phyloP scores from a whole-genome alignment of 2,329 filamentous ascomycete genomes.

The Alternaria ventricosa region DNA sequence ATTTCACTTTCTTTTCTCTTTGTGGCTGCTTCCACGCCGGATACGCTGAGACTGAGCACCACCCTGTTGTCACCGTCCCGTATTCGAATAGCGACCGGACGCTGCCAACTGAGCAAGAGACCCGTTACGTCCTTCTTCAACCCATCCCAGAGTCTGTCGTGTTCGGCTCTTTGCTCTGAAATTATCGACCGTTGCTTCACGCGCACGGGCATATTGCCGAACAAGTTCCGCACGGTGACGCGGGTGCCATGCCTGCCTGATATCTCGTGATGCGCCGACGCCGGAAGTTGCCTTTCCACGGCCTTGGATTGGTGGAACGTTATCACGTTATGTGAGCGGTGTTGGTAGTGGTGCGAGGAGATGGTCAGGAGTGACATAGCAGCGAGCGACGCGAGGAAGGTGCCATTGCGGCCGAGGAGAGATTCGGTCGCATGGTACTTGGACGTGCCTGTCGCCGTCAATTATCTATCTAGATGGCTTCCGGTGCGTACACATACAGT shows the following conservation, averaged over 20 bases:
- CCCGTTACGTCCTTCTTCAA: conserved; percentile 66
- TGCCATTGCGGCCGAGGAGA: conserved; percentile 72
- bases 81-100: conserved; percentile 63
- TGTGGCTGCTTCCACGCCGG: not conserved
- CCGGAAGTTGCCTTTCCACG: conserved; percentile 69
- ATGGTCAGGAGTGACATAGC: conserved; percentile 78
- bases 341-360: conserved; percentile 69
- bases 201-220: conserved; percentile 88
- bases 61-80: conserved; percentile 58
- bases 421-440: conserved; percentile 60
- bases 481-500: conserved; percentile 61
- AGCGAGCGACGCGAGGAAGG: conserved; percentile 78
- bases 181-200: conserved; percentile 75
- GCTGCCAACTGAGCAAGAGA: conserved; percentile 74
- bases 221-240: conserved; percentile 78
- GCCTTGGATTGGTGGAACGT: conserved; percentile 73
- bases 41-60: conserved; percentile 42
- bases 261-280: conserved; percentile 62
- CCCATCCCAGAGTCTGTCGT: conserved; percentile 69
- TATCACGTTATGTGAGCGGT: conserved; percentile 69
- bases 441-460: conserved; percentile 71
- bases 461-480: not conserved
- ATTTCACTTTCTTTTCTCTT: not conserved
- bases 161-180: conserved; percentile 58
- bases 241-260: conserved; percentile 73